Base-by-base conservation (phyloP, 345 rosid species). In the Lumnitzera littorea region DNA sequence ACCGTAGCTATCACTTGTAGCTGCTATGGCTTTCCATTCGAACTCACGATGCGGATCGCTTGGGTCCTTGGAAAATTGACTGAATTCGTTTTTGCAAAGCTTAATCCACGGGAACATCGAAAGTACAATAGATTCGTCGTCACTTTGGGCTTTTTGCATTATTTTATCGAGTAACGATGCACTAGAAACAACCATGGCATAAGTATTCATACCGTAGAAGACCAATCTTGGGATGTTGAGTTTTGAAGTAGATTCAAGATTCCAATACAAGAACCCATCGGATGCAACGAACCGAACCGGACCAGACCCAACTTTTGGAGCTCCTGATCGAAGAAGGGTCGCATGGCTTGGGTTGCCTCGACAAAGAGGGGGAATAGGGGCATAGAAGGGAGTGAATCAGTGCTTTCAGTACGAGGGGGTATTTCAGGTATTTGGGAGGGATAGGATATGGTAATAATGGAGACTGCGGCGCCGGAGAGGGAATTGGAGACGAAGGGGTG, bases 191-290 rank as follows among this genome's bases (percentile, higher is more conserved):
- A 62, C 53, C 15, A 0, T 0, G 7, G 76, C 48, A 52, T 72
- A 82, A 55, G 43, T 62, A 63, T 63, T 70, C 72, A 80, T 83
- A 11, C 96, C 96, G 53, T 0, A 77, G 57, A 74, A 88, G n/a
- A 60, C 67, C 55, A 86, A 36, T 36, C 90, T 80, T 0, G 87
- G 91, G 24, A 91, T 67, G 2, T 83, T 72, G 47, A 84, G 83
- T 70, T 79, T 86, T 1, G 65, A 60, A 6, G 98, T 86, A 15
- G 88, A 78, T 9, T 91, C 91, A 6, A 71, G 57, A 7, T 85
- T 82, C 98, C 96, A 91, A 90, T 90, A 91, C 3, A 91, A 79
- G 69, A 91, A 86, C 2, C 79, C 76, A 51, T 88, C 96, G 1
- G 91, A 78, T 13, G 86, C 85, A 61, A 88, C 67, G 72, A 88